Evolutionary conservation across 768 basidiomycete species (phyloP), one percentile per base, ranked within the genome.

Genomic region (Tulasnella sp.): DNA sequence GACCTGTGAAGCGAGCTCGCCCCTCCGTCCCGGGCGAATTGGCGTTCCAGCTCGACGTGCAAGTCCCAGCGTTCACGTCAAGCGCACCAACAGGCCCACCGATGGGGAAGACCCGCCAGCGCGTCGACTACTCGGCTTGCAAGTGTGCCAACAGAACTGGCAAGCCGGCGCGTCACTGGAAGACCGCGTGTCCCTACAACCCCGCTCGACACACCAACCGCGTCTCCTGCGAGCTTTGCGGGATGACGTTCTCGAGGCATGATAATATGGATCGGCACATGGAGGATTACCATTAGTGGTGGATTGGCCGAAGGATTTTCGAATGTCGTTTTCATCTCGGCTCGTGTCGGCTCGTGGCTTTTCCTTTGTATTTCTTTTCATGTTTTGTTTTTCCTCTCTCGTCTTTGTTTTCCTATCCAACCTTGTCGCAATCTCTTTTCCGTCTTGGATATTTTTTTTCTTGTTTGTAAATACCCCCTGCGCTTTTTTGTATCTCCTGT

Each of bases 61-160:
- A 69, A 69, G 64, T 69, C 28, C 64, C 64, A 20, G 28, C 64
- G 34, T 69, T 69, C 64, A 69, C 31, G 31, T 37, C 64, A 37
- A 20, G 11, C 64, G 28, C 31, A 28, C 64, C 64, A 2, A 5
- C 34, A 18, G 64, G 34, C 28, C 31, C 64, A 37, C 64, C 64
- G 3, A 69, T 69, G 64, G 64, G 64, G 14, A 69, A 37, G 64
- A 69, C 64, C 14, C 64, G 64, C 28, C 64, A 69, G 34, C 64
- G 64, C 64, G 64, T 69, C 64, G 64, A 69, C 64, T 37, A 37
- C 64, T 69, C 64, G 64, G 31, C 64, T 28, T 69, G 64, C 64
- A 69, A 69, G 28, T 69, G 64, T 16, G 7, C 12, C 2, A 37
- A 69, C 64, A 69, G 34, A 14, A 31, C 64, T 16, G 16, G 18